Evolutionary conservation across 306 rosid species (phyloP).

Genomic region (Oxytropis ochrocephala): DNA sequence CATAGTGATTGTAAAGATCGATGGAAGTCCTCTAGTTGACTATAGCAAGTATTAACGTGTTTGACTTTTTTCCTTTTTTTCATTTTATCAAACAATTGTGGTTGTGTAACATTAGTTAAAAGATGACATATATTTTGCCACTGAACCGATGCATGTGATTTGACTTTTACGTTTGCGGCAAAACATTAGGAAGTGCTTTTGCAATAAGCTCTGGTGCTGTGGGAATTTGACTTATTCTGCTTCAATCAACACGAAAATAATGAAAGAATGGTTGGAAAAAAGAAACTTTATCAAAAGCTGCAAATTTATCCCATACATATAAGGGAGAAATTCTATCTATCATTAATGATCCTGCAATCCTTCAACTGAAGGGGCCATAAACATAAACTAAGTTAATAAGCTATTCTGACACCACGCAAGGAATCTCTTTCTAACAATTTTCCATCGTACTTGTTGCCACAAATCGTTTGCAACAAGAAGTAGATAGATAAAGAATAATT

Average conservation of each 20-base stretch:
- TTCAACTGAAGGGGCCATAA: slow-evolving; percentile 15
- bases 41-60: too few species aligned
- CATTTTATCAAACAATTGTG: too few species aligned
- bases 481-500: background rate
- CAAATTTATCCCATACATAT: background rate
- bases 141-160: background rate
- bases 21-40: too few species aligned
- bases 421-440: slow-evolving; percentile 23
- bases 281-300: background rate
- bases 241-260: slow-evolving; percentile 4
- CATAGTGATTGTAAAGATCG: too few species aligned
- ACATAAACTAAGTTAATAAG: background rate
- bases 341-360: slow-evolving; percentile 12
- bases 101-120: too few species aligned
- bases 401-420: slow-evolving; percentile 27
- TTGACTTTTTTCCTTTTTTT: too few species aligned
- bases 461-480: background rate
- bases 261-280: background rate
- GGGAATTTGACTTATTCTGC: slow-evolving; percentile 8
- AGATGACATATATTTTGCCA: too few species aligned
- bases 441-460: too few species aligned
- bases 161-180: background rate
- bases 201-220: background rate
- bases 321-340: background rate
- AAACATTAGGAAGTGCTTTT: background rate